Base-by-base conservation (phyloP, 164 flowering plant genomes). In the Magnolia officinalis region DNA sequence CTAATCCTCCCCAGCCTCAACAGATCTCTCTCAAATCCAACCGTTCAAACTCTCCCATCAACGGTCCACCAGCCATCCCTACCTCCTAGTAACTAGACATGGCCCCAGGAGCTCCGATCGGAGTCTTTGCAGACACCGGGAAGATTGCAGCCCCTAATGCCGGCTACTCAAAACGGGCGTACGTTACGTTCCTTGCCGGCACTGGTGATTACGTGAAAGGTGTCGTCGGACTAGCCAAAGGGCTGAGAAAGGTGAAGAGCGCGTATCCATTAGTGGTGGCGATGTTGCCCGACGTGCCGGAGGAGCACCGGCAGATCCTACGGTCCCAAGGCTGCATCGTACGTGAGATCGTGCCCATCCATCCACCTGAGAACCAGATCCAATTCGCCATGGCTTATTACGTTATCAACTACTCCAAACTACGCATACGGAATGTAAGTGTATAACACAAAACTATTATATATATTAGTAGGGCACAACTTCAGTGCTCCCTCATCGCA, bases 51-150 rank as follows among this genome's bases (percentile, higher is more conserved):
- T 45, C 18, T 58, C 75, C 29, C 2, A 26, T 31, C 18, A 59
- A 19, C 50, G n/a, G 50, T n/a, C 29, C 14, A 24, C 67, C n/a
- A 65, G 16, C 65, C 19, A 5, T 6, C 69, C 37, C 10, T 4
- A 5, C 10, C 58, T 50, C 6, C 10, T 18, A 37, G 45, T 37
- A 24, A 63, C 24, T 2, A 16, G 71, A 21, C 58, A 86, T 88
- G 90, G 87, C 91, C 55, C 88, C 90, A 6, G 84, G 8, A 80
- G 77, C 78, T 5, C 78, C 85, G 0, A 81, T 59, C 14, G 82
- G 85, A 14, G 81, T 68, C 2, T 76, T 75, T 13, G 21, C 64
- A 0, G 74, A 75, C 26, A 67, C 80, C 2, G 84, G 81, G 26
- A 88, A 84, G 82, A 81, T 78, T n/a, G 51, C 85, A 0, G 73